These are phyloP conservation scores for Penicillium rolfsii DNA, from an alignment of 2,329 filamentous ascomycete genomes.

Conservation along the genomic window DNA sequence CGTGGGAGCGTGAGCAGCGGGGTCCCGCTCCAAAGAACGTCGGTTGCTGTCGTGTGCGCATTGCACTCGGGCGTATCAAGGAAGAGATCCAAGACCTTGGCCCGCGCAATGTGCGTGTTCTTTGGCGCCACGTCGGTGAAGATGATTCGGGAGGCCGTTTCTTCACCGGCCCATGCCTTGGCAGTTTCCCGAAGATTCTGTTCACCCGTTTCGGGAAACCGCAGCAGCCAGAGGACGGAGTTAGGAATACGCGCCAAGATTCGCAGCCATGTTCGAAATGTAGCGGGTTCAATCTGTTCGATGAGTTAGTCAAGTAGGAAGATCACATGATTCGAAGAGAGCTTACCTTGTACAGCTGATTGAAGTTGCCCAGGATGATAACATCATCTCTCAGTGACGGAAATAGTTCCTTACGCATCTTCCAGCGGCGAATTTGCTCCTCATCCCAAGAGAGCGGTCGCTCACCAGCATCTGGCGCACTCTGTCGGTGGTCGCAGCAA, in stretches of 20 bases:
- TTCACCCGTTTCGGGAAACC: constrained; percentile 93
- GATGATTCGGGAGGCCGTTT: constrained; percentile 82
- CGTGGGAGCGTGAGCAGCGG: constrained; percentile 87
- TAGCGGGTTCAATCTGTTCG: constrained; percentile 87
- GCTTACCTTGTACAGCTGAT: constrained; percentile 92
- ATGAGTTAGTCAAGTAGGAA: neutral
- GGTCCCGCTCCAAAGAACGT: constrained; percentile 94
- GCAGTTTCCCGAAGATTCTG: constrained; percentile 81
- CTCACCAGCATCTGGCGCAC: constrained; percentile 72
- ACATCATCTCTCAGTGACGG: constrained; percentile 78
- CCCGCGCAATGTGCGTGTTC: constrained; percentile 87
- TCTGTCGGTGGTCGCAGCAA: constrained; percentile 95
- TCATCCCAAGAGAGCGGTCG: constrained; percentile 75
- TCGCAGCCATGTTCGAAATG: constrained; percentile 92
- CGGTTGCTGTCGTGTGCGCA: constrained; percentile 94
- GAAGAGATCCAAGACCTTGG: constrained; percentile 90
- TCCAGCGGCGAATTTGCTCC: constrained; percentile 81
- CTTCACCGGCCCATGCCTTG: constrained; percentile 76
- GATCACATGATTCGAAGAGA: neutral
- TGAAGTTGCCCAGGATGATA: constrained; percentile 96
- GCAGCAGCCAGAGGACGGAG: constrained; percentile 90
- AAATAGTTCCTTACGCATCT: constrained; percentile 91
- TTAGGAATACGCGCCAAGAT: constrained; percentile 85
- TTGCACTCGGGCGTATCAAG: constrained; percentile 98
- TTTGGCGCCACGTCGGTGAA: constrained; percentile 98